Evolutionary conservation across 2,329 filamentous ascomycete species (phyloP), one percentile per base, ranked within the genome.

Genomic region (Emydomyces testavorans): DNA sequence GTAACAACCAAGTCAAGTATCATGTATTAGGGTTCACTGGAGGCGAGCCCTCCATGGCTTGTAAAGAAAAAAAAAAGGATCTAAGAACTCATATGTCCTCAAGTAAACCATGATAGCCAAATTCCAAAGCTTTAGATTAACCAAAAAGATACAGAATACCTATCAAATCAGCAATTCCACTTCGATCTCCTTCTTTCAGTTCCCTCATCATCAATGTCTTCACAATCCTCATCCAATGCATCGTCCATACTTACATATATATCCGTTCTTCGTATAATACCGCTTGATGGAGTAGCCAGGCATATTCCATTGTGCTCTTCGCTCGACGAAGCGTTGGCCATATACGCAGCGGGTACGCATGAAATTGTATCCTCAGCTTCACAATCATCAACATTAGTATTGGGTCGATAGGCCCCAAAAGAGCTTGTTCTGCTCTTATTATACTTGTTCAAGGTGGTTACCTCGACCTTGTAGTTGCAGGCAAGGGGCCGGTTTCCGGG

Each of bases 181-280:
- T 34, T 40, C 18, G 38, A 52, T 13, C 44, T 31, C 20, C 21
- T 51, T 16, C 18, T 29, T 23, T 21, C 45, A 18, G 16, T 11
- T 15, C 32, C 26, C 16, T 20, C 39, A 10, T 16, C 24, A 10
- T 42, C 46, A 11, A 18, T 16, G 2, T 47, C 46, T 13, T 32
- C 28, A 23, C 35, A 10, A 36, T 34, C 28, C 26, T 48, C 47
- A 6, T 35, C 28, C 21, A 36, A n/a, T n/a, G 23, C 48, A 10
- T 46, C 35, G 8, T 50, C 50, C 47, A 49, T 52, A 3, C 49
- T 37, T 20, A 54, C 49, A 48, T 52, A 56, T 6, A 56, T 49
- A 26, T 56, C 54, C n/a, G 52, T 56, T 20, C 42, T 54, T 37
- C 52, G 50, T 39, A 53, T 49, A n/a, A 55, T 54, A 23, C 37